These are phyloP conservation scores for Pycnococcus provasolii DNA, from an alignment of 139 green algal genomes.

Conservation along the genomic window DNA sequence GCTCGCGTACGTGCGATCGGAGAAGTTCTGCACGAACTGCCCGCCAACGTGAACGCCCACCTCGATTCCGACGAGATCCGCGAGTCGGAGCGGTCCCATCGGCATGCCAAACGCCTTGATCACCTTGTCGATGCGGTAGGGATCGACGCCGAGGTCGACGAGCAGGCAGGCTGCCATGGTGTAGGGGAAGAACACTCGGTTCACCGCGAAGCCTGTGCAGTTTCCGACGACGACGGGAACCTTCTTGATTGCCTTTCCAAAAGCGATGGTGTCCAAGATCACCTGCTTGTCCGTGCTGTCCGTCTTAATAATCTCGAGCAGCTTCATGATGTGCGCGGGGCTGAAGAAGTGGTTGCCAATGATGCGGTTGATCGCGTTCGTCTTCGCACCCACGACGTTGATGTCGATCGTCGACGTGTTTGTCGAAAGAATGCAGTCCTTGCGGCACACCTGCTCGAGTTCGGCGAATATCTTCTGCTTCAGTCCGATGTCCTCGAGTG, in stretches of 20 bases:
- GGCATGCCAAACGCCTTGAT: slow-evolving; percentile 89
- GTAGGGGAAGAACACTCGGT: slow-evolving; percentile 99
- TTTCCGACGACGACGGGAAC: slow-evolving; percentile 96
- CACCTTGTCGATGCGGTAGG: slow-evolving; percentile 74
- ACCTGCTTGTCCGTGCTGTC: slow-evolving; percentile 71
- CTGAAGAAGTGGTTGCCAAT: slow-evolving; percentile 67
- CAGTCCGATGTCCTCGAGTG: slow-evolving; percentile 82
- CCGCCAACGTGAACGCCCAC: slow-evolving; percentile 84
- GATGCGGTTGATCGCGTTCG: slow-evolving; percentile 55
- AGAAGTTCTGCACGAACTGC: slow-evolving; percentile 83
- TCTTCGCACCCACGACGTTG: slow-evolving; percentile 59
- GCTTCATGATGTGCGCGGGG: slow-evolving; percentile 95
- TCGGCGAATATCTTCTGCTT: slow-evolving; percentile 77
- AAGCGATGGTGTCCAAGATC: slow-evolving; percentile 63
- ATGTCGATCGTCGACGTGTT: slow-evolving; percentile 99
- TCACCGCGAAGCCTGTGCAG: slow-evolving; percentile 98
- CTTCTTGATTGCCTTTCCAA: slow-evolving; percentile 85
- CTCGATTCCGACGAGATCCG: slow-evolving; percentile 73
- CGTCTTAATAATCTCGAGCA: slow-evolving; percentile 95
- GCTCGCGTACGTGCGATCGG: slow-evolving; percentile 54
- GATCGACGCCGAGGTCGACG: slow-evolving; percentile 74
- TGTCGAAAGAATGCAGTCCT: slow-evolving; percentile 81
- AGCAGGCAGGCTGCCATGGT: slow-evolving; percentile 86
- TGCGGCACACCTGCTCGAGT: slow-evolving; percentile 58
- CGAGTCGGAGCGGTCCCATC: slow-evolving; percentile 90